phyloP scores from a whole-genome alignment of 805 yeast species.

The Debaryomyces castellii region DNA sequence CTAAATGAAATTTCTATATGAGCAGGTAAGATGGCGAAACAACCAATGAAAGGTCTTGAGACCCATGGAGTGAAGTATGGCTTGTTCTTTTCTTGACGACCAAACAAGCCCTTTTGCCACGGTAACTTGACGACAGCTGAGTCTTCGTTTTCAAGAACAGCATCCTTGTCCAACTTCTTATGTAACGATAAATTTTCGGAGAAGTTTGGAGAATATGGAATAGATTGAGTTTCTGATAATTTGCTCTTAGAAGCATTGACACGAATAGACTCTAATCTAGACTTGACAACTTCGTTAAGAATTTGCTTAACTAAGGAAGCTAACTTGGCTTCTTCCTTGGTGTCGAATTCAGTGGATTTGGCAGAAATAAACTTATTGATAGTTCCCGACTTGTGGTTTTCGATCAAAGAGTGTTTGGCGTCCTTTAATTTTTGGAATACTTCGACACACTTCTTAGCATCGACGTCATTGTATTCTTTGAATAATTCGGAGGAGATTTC shows the following conservation, averaged over 20 bases:
- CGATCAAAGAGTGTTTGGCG: constrained; percentile 25
- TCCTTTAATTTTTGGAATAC: constrained; percentile 27
- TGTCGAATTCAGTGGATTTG: constrained; percentile 33
- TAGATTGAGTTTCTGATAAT: constrained; percentile 24
- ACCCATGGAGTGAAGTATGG: constrained; percentile 96
- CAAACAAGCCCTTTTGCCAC: constrained; percentile 78
- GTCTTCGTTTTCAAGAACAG: constrained; percentile 50
- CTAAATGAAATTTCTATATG: constrained; percentile 87
- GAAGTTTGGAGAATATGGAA: constrained; percentile 29
- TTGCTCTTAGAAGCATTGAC: constrained; percentile 23
- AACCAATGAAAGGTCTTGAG: constrained; percentile 90
- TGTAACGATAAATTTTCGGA: constrained; percentile 30
- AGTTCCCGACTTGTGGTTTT: constrained; percentile 16
- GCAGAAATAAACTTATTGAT: constrained; percentile 27
- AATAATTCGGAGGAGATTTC: constrained; percentile 28
- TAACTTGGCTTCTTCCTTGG: constrained; percentile 29
- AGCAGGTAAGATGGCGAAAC: constrained; percentile 87
- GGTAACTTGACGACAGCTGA: constrained; percentile 59
- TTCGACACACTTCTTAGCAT: constrained; percentile 36
- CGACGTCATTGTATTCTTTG: constrained; percentile 28
- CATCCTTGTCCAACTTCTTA: constrained; percentile 41
- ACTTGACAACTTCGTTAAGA: constrained; percentile 34
- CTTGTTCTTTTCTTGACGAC: constrained; percentile 73
- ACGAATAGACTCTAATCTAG: constrained; percentile 33
- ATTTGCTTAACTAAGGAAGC: constrained; percentile 34